phyloP scores from a whole-genome alignment of 75 land plant genomes.

The Azolla pinnata region DNA sequence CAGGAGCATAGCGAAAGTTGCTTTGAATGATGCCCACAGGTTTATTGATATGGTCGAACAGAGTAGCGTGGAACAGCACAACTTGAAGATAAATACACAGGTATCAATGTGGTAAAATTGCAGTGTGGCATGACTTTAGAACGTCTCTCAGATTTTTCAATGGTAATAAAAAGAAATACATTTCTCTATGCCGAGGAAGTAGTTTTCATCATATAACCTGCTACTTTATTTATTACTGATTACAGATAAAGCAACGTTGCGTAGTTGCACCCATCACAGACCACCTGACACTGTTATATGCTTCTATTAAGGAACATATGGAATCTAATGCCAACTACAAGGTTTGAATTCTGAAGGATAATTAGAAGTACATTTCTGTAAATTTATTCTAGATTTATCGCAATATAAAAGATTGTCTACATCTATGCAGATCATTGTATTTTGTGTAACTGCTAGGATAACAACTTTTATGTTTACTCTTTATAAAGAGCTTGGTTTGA shows the following conservation, averaged over 20 bases:
- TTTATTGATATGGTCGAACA: constrained; percentile 51
- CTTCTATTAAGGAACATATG: constrained; percentile 50
- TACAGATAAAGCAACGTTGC: constrained; percentile 51
- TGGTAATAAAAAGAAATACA: too few relatives aligned
- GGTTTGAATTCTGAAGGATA: too few relatives aligned
- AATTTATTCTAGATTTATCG: too few relatives aligned
- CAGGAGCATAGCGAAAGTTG: constrained; percentile 57
- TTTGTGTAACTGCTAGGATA: constrained; percentile 61
- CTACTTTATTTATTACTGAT: too few relatives aligned
- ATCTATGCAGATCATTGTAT: constrained; percentile 51
- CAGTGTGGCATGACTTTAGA: too few relatives aligned
- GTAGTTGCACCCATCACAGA: constrained; percentile 42
- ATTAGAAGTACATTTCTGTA: too few relatives aligned
- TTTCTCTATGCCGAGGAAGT: too few relatives aligned
- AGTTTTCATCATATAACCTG: too few relatives aligned
- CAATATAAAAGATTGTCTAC: background rate
- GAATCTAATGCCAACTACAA: constrained; percentile 38
- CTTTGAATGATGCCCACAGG: constrained; percentile 51
- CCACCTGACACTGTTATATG: constrained; percentile 46
- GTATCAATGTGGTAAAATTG: too few relatives aligned
- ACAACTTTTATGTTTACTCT: constrained; percentile 37
- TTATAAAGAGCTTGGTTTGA: constrained; percentile 47
- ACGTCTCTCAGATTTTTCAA: too few relatives aligned
- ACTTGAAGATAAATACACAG: too few relatives aligned
- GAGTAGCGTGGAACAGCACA: too few relatives aligned